Percentiles rank a stretch among this genome's conserved stretches.
Evolutionary conservation across 495 filamentous ascomycete genomes (phyloP).

Genomic region (Penicillium paradoxum): DNA sequence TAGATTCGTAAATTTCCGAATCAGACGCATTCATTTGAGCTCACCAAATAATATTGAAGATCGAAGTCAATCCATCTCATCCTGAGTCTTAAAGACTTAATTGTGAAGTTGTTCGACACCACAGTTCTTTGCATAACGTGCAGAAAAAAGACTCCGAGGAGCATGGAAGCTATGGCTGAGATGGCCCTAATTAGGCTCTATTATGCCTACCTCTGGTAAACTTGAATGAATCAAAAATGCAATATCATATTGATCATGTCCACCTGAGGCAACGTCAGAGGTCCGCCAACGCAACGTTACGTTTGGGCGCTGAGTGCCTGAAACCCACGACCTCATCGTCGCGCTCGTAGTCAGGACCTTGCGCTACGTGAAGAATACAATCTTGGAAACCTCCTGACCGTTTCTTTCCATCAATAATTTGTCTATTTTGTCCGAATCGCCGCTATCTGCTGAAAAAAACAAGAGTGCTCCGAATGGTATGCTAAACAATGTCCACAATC

Average conservation of each 20-base stretch:
- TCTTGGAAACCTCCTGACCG: no score
- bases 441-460: neutral
- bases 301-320: no score
- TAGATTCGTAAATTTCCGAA: no score
- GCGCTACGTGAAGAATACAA: no score
- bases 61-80: no score
- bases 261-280: no score
- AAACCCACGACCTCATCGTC: no score
- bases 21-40: no score
- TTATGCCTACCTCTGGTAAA: neutral
- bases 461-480: neutral
- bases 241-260: no score
- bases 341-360: no score
- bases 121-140: neutral
- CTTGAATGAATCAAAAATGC: neutral
- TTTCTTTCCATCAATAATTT: neutral
- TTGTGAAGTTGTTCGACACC: neutral
- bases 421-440: neutral
- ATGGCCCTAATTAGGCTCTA: neutral
- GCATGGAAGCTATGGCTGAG: neutral
- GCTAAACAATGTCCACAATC: neutral
- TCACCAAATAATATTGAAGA: no score
- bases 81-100: neutral
- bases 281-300: no score
- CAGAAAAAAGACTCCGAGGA: neutral